Percentiles rank a stretch among this genome's conserved stretches.
Evolutionary conservation across 176 grass and related monocot genomes (phyloP).

Genomic region (Calamus simplicifolius): DNA sequence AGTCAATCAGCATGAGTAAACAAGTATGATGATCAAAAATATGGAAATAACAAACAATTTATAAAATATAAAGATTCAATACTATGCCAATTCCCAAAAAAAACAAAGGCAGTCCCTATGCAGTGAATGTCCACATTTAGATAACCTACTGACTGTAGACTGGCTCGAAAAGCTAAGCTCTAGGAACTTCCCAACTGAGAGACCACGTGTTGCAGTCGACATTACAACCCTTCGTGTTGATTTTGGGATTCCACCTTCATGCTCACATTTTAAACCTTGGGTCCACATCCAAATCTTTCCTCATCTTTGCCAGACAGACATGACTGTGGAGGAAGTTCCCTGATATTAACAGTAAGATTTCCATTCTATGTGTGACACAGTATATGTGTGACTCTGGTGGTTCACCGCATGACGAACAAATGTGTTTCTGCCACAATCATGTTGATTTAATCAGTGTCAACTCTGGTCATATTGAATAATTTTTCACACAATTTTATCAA

Average conservation of each 20-base stretch:
- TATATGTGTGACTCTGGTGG: constrained; percentile 61
- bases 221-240: constrained; percentile 52
- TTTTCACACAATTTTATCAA: not conserved
- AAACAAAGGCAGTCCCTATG: constrained; percentile 82
- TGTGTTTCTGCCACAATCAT: constrained; percentile 43
- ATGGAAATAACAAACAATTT: not conserved
- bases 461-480: not conserved
- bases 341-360: constrained; percentile 66
- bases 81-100: constrained; percentile 61
- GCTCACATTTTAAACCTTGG: constrained; percentile 67
- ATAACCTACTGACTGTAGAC: constrained; percentile 55
- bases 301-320: constrained; percentile 48
- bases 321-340: constrained; percentile 28
- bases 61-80: not conserved
- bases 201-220: constrained; percentile 55
- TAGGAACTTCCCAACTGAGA: constrained; percentile 92
- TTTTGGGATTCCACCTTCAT: constrained; percentile 40
- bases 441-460: constrained; percentile 15
- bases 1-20: constrained; percentile 15
- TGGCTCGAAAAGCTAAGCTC: constrained; percentile 92
- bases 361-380: constrained; percentile 66
- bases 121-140: constrained; percentile 72
- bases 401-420: constrained; percentile 74
- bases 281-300: constrained; percentile 98
- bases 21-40: not conserved